Evolutionary conservation across 805 yeast species (phyloP).

Genomic region (Trichomonascus vanleenenianus): DNA sequence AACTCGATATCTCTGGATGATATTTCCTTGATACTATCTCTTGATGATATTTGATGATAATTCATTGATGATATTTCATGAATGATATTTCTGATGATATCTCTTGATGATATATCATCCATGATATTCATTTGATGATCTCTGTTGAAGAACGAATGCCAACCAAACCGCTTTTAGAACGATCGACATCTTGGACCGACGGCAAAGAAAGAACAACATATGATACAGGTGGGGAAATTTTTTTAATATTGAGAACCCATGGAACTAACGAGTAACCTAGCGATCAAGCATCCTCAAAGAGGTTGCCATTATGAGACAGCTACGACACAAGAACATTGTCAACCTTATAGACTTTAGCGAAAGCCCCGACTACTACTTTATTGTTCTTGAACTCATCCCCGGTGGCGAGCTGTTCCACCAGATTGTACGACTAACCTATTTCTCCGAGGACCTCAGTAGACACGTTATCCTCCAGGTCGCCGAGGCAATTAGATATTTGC

Average conservation of each 20-base stretch:
- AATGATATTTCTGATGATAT: too few relatives aligned
- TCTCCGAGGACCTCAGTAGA: slow-evolving; percentile 62
- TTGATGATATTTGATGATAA: too few relatives aligned
- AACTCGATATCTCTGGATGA: too few relatives aligned
- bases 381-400: slow-evolving; percentile 57
- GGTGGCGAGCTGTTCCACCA: slow-evolving; percentile 82
- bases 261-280: slow-evolving; percentile 9
- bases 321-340: slow-evolving; percentile 55
- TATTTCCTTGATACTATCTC: too few relatives aligned
- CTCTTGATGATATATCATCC: not conserved
- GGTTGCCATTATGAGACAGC: slow-evolving; percentile 61
- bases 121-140: not conserved
- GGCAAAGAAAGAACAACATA: slow-evolving; percentile 5
- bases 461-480: slow-evolving; percentile 71
- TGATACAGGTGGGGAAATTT: slow-evolving; percentile 8
- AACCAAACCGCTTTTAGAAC: not conserved
- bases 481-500: slow-evolving; percentile 60
- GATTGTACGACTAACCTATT: slow-evolving; percentile 69
- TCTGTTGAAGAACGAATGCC: not conserved
- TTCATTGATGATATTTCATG: too few relatives aligned
- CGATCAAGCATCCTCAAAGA: slow-evolving; percentile 57
- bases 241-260: not conserved
- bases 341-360: slow-evolving; percentile 48
- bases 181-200: slow-evolving; percentile 9
- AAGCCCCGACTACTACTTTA: slow-evolving; percentile 44